Evolutionary conservation across 495 filamentous ascomycete genomes (phyloP).

Genomic region (Sordaria brevicollis): DNA sequence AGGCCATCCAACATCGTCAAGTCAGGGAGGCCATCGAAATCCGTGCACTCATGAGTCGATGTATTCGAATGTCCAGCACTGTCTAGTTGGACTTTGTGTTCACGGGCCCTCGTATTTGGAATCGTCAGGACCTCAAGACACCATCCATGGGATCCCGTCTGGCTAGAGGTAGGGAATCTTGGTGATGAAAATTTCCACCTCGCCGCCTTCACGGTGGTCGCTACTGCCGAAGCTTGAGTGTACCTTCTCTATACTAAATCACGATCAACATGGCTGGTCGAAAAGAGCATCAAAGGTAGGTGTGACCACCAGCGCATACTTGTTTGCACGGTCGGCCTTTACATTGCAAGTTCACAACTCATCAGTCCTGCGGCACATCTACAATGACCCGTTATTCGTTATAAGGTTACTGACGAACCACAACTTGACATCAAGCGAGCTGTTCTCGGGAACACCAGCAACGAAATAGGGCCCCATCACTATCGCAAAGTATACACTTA

Average conservation of each 20-base stretch:
- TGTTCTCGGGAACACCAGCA: not conserved
- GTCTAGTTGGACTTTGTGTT: not conserved
- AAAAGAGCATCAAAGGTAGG: not conserved
- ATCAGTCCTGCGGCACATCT: not conserved
- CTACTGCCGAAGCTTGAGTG: not conserved
- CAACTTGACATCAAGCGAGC: not conserved
- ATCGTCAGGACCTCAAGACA: not conserved
- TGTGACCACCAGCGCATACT: not conserved
- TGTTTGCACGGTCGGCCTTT: not conserved
- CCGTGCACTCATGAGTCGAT: not conserved
- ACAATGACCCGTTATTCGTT: not conserved
- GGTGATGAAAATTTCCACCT: too few relatives aligned
- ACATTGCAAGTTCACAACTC: not conserved
- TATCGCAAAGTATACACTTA: not conserved
- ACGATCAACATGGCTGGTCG: not conserved
- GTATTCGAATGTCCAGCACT: not conserved
- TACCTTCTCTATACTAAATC: not conserved
- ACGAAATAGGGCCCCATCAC: not conserved
- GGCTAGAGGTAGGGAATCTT: too few relatives aligned
- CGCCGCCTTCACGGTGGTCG: too few relatives aligned
- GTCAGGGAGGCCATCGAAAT: not conserved
- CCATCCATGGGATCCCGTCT: not conserved
- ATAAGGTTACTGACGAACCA: not conserved
- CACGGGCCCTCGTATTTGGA: not conserved
- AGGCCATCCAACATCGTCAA: not conserved